These are phyloP conservation scores for Phytophthora meadii DNA, from an alignment of 352 stramenopile species.

Conservation along the genomic window DNA sequence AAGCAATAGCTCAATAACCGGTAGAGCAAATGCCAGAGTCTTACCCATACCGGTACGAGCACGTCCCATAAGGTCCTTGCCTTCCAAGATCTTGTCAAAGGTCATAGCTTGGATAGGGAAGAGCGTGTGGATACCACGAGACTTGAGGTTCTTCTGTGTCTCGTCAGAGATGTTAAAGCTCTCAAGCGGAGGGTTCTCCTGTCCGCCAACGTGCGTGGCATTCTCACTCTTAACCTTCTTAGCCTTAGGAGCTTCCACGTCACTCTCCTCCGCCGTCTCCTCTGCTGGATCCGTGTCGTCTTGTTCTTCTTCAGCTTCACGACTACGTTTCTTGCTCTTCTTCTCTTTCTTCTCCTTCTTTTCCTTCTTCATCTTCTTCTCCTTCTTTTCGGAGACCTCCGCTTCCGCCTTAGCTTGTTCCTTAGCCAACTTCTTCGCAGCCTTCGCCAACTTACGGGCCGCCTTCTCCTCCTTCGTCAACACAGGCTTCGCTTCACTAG, in stretches of 20 bases:
- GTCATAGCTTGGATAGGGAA: constrained; percentile 95
- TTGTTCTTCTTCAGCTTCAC: constrained; percentile 42
- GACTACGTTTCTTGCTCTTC: constrained; percentile 77
- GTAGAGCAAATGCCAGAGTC: constrained; percentile 98
- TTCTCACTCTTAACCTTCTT: constrained; percentile 55
- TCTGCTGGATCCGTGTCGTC: constrained; percentile 45
- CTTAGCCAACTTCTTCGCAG: constrained; percentile 56
- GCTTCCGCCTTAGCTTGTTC: constrained; percentile 39
- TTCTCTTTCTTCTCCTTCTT: constrained; percentile 79
- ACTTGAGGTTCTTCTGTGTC: constrained; percentile 70
- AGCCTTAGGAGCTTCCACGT: constrained; percentile 41
- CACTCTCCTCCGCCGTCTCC: constrained; percentile 59
- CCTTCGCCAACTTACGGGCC: constrained; percentile 61
- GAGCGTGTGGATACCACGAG: constrained; percentile 85
- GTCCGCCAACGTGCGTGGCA: constrained; percentile 47
- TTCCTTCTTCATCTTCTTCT: constrained; percentile 66
- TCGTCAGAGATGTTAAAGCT: constrained; percentile 71
- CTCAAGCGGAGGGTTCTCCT: constrained; percentile 75
- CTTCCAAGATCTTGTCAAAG: constrained; percentile 95
- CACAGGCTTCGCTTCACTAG: constrained; percentile 45
- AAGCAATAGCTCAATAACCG: constrained; percentile 93
- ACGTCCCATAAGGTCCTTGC: constrained; percentile 97
- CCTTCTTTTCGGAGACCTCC: constrained; percentile 47
- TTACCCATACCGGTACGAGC: constrained; percentile 98
- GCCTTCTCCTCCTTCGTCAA: constrained; percentile 71